A percentile compares a stretch with the other conserved stretches of the same genome.
Conservation (phyloP, 345 rosid genomes). For the Jatropha curcas region DNA sequence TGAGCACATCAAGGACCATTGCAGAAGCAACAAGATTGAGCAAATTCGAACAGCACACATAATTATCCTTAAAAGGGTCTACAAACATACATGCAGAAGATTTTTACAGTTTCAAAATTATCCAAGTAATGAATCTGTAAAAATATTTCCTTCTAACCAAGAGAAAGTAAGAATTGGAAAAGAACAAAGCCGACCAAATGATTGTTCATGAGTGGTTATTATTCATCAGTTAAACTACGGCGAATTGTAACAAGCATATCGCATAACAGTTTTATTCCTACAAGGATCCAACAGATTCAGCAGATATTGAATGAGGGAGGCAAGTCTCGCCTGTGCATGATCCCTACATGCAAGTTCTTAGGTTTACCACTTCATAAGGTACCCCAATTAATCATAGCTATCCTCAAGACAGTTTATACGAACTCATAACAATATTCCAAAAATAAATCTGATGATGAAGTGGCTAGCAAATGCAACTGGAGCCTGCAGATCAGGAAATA, state of each 20-base stretch:
- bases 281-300: background rate
- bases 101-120: background rate
- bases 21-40: too few relatives aligned
- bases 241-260: background rate
- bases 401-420: background rate
- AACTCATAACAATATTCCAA: background rate
- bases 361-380: background rate
- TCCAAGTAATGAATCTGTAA: too few relatives aligned
- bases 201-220: too few relatives aligned
- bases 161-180: background rate
- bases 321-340: background rate
- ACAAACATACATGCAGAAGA: background rate
- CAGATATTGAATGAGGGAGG: background rate
- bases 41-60: too few relatives aligned
- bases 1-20: too few relatives aligned
- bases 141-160: background rate
- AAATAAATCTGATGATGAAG: background rate
- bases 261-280: background rate
- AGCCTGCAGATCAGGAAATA: background rate
- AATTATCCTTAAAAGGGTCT: too few relatives aligned
- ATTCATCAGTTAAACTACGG: background rate
- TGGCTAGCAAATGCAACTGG: background rate
- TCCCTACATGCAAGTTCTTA: background rate
- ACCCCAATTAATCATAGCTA: background rate
- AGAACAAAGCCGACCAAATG: background rate